Base-by-base conservation (phyloP, 1,284 basidiomycete species). In the Moesziomyces globuligerus region DNA sequence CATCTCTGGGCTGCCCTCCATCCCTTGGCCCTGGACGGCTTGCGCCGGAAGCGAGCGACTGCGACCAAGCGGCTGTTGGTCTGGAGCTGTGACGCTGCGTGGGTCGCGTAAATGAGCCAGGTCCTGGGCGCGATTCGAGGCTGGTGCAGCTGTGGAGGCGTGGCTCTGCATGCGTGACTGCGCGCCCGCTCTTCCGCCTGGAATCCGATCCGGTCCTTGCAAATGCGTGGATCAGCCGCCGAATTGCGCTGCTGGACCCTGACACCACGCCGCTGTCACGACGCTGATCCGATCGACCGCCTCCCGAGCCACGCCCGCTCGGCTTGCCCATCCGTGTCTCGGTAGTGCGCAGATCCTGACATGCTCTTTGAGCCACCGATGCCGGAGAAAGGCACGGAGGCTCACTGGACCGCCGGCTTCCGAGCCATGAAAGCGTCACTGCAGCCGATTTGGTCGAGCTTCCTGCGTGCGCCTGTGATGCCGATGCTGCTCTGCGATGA, bases 141-240 rank as follows among this genome's bases (percentile, higher is more conserved):
- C 29, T 29, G 21, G 37, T 32, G 25, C 32, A 36, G 24, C 24
- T 20, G 29, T 29, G 21, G 5, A 37, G 29, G 47, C 21, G 50
- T 8, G 11, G 13, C 23, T 53, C 46, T 48, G 45, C 48, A 26
- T 34, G 32, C 15, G 15, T 34, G 32, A 17, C 32, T 17, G 32
- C 32, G 51, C 37, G 20, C 32, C 24, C 4, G 36, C 39, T 36
- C 39, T 38, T 36, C 29, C 24, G 42, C n/a, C 42, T 36, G 11
- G 32, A 23, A 25, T 4, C 11, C 18, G 23, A 11, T n/a, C 44
- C 43, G 15, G 7, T 42, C 48, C 29, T 59, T 59, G 55, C 62
- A n/a, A 51, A 66, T 59, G 50, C 62, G 50, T 65, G 54, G 41
- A 24, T 48, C 28, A 13, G 10, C 32, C 15, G 37, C 45, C n/a